Evolutionary conservation across 768 basidiomycete species (phyloP), one percentile per base, ranked within the genome.

Genomic region (Boletus rubescentipes): DNA sequence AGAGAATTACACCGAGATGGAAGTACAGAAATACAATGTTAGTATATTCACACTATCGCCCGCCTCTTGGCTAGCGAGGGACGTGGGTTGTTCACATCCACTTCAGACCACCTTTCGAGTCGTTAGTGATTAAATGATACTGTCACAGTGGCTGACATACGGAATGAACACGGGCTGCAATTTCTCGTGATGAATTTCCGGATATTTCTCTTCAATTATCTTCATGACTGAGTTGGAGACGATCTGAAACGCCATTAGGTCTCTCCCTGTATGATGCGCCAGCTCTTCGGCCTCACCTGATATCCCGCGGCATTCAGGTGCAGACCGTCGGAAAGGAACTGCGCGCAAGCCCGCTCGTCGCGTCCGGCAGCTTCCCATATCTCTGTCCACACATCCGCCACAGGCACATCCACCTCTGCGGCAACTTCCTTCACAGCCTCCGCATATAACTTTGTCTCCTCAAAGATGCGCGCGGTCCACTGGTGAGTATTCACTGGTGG

Each of bases 241-340:
- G 48, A 91, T 63, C 91, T 92, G 54, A 15, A 39, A 32, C 36
- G n/a, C 35, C 16, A 10, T 30, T 57, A 16, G 57, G 54, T 52
- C 18, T 36, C 15, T 14, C 14, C 41, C 34, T 11, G 40, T 50
- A 31, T 43, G 44, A 43, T 46, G 35, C 18, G 43, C 37, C 21
- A 23, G n/a, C 21, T 41, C 30, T 12, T 41, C 16, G 49, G 23
- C 66, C 84, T 63, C 62, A 91, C 89, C 67, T 78, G 67, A 61
- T 94, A 94, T 21, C 91, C 94, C 2, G 72, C 78, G n/a, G 69
- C 75, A 49, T 81, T 91, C 62, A 93, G 71, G 70, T 97, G 94
- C 46, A 97, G 71, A 2, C 94, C 94, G 65, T 97, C 94, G 38
- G 65, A 70, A 49, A 91, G 67, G 63, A 78, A 87, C 40, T 61